Evolutionary conservation across 192 early-diverging fungal species (phyloP).

Genomic region (Coemansia sp.): DNA sequence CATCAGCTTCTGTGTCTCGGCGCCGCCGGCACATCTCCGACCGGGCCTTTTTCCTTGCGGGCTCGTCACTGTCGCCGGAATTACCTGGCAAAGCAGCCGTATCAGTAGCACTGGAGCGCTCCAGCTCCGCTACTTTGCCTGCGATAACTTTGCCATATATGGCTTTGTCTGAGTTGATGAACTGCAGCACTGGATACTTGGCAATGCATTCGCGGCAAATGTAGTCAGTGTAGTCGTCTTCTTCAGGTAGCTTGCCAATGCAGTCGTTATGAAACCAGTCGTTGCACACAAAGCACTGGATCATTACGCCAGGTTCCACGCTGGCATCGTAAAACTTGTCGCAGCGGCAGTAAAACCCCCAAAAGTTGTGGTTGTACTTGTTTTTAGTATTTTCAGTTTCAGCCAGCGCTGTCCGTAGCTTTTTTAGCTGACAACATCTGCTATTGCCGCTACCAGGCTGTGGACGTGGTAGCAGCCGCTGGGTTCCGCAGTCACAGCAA

Average conservation of each 20-base stretch:
- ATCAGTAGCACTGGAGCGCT: neutral
- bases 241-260: conserved; percentile 58
- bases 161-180: conserved; percentile 22
- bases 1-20: conserved; percentile 26
- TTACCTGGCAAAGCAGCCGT: neutral
- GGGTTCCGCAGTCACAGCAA: conserved; percentile 86
- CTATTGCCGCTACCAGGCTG: conserved; percentile 5
- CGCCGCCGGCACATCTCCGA: conserved; percentile 16
- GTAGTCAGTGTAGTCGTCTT: conserved; percentile 30
- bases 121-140: conserved; percentile 13
- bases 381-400: conserved; percentile 62
- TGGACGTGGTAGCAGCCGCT: conserved; percentile 22
- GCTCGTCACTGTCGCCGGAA: conserved; percentile 2
- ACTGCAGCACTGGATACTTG: conserved; percentile 22
- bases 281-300: conserved; percentile 83
- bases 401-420: conserved; percentile 13
- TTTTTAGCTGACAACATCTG: conserved; percentile 34
- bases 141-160: conserved; percentile 22
- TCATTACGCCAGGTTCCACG: conserved; percentile 73
- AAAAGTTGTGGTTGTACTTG: conserved; percentile 80
- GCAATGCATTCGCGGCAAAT: conserved; percentile 44
- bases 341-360: conserved; percentile 84
- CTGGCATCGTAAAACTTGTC: conserved; percentile 70
- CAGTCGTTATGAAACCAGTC: conserved; percentile 81
- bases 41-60: conserved; percentile 20